phyloP scores from a whole-genome alignment of 345 rosid genomes.

The Aethionema arabicum region DNA sequence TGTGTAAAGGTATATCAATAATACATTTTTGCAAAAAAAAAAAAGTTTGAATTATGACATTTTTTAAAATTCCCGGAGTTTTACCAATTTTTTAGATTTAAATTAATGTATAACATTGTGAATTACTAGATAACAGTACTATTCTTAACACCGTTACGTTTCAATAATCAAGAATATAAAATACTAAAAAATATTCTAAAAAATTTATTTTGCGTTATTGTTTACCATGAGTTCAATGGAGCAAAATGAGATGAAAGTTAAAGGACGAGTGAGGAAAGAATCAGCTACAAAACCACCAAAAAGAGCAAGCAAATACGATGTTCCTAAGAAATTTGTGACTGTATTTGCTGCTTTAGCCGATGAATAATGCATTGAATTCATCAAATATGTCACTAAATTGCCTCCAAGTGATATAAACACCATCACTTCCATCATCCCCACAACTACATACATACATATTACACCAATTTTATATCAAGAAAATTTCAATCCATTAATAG shows the following conservation, averaged over 20 bases:
- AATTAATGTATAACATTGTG: too few species aligned
- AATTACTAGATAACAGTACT: too few species aligned
- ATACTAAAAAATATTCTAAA: too few species aligned
- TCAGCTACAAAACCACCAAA: constrained; percentile 54
- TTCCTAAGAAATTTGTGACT: constrained; percentile 59
- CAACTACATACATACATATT: constrained; percentile 40
- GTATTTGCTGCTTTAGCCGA: constrained; percentile 52
- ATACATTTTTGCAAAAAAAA: too few species aligned
- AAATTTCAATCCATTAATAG: not conserved
- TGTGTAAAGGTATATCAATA: too few species aligned
- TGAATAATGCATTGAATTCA: constrained; percentile 46
- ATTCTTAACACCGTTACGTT: too few species aligned
- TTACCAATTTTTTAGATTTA: too few species aligned
- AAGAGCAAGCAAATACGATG: constrained; percentile 54
- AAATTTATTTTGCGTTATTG: too few species aligned
- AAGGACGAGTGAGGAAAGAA: constrained; percentile 50
- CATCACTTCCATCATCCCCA: constrained; percentile 54
- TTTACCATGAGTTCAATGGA: constrained; percentile 45
- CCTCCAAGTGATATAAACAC: constrained; percentile 48
- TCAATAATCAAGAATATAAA: too few species aligned
- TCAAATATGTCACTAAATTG: constrained; percentile 47
- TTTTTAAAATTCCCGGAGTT: too few species aligned
- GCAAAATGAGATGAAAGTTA: constrained; percentile 42
- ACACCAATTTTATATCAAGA: not conserved
- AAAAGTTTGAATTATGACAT: too few species aligned